phyloP scores from a whole-genome alignment of 2,329 filamentous ascomycete species.

The Simplicillium aogashimaense region DNA sequence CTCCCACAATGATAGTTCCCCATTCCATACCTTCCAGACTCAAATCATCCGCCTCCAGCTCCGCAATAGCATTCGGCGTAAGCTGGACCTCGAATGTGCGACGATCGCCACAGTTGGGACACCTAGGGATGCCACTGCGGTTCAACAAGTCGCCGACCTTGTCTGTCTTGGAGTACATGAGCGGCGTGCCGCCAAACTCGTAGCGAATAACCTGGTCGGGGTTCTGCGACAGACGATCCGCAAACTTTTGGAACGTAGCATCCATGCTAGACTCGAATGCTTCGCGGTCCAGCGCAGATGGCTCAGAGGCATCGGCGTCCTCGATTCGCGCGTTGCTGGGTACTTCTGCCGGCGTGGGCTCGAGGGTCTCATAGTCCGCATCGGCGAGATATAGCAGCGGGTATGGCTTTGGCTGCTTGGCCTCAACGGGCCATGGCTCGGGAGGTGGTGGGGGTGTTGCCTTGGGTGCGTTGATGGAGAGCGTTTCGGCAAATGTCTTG shows the following conservation, averaged over 20 bases:
- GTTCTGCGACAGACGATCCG: constrained; percentile 68
- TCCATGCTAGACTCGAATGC: constrained; percentile 69
- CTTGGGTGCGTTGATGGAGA: constrained; percentile 56
- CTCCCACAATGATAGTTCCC: constrained; percentile 83
- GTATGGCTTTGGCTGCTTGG: constrained; percentile 60
- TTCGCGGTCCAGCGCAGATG: constrained; percentile 51
- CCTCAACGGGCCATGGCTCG: constrained; percentile 66
- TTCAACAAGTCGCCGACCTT: constrained; percentile 57
- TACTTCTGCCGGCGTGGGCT: constrained; percentile 41
- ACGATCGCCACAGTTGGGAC: constrained; percentile 61
- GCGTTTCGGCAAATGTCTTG: constrained; percentile 62
- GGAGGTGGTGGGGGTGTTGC: constrained; percentile 27
- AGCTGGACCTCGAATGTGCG: constrained; percentile 89
- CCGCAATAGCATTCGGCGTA: constrained; percentile 79
- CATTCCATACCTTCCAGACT: constrained; percentile 89
- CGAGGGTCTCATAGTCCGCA: constrained; percentile 84
- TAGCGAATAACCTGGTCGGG: constrained; percentile 76
- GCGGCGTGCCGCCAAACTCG: constrained; percentile 60
- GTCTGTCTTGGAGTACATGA: constrained; percentile 77
- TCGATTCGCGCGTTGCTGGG: constrained; percentile 35
- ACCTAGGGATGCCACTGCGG: constrained; percentile 55
- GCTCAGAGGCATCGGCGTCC: constrained; percentile 27
- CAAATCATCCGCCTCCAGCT: constrained; percentile 70
- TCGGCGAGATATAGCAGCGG: constrained; percentile 71
- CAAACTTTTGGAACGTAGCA: constrained; percentile 70